phyloP scores from a whole-genome alignment of 176 grass and related monocot genomes.

The Typha latifolia region DNA sequence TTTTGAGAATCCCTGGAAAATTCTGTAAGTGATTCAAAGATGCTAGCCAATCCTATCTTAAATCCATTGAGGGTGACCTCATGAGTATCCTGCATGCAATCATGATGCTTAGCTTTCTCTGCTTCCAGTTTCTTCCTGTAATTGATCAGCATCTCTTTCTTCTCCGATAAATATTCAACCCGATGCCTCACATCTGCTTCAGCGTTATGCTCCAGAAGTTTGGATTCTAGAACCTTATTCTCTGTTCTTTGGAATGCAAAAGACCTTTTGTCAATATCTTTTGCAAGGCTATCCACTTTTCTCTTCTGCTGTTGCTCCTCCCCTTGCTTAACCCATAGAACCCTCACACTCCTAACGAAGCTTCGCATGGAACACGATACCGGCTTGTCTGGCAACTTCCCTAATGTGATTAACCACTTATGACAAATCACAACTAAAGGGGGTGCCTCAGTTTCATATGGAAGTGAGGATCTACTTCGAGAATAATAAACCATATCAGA shows the following conservation, averaged over 20 bases:
- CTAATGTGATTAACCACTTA: conserved; percentile 48
- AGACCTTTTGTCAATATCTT: conserved; percentile 63
- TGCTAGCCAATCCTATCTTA: conserved; percentile 75
- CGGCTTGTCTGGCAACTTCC: conserved; percentile 41
- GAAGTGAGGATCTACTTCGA: conserved; percentile 40
- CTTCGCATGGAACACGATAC: conserved; percentile 56
- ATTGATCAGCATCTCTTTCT: conserved; percentile 54
- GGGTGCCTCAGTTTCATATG: conserved; percentile 31
- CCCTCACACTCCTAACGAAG: conserved; percentile 66
- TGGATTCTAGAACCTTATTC: conserved; percentile 73
- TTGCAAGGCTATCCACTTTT: conserved; percentile 71
- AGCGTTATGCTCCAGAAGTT: conserved; percentile 57
- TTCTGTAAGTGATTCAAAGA: conserved; percentile 69
- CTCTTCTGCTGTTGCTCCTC: conserved; percentile 83
- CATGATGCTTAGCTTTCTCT: conserved; percentile 69
- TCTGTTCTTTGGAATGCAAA: conserved; percentile 70
- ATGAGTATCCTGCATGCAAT: conserved; percentile 64
- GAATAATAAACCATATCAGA: conserved; percentile 56
- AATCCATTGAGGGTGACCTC: conserved; percentile 87
- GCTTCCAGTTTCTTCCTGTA: conserved; percentile 49
- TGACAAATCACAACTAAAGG: conserved; percentile 55
- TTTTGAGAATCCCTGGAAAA: conserved; percentile 58
- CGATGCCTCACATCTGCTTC: conserved; percentile 58
- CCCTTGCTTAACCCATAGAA: conserved; percentile 86
- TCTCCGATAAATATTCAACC: conserved; percentile 58